Evolutionary conservation across 306 rosid species (phyloP).

Genomic region (Begonia fuchsioides): DNA sequence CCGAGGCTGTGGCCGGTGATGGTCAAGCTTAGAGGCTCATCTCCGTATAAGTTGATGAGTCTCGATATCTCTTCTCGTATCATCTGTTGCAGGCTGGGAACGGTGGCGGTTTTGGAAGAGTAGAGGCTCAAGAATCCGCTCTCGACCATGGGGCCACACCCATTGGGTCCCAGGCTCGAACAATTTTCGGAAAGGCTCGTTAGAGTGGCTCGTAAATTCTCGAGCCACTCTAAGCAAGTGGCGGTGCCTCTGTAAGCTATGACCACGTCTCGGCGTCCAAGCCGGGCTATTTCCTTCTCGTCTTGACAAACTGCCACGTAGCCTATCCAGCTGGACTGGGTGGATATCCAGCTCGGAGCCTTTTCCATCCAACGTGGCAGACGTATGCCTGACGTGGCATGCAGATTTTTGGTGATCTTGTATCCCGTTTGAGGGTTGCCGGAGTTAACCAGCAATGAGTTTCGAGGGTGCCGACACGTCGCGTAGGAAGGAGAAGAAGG

Average conservation of each 20-base stretch:
- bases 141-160: slow-evolving; percentile 33
- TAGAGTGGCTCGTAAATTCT: slow-evolving; percentile 39
- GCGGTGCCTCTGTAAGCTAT: slow-evolving; percentile 47
- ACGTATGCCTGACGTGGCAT: slow-evolving; percentile 39
- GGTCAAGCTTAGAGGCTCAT: slow-evolving; percentile 35
- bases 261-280: slow-evolving; percentile 50
- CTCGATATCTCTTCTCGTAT: slow-evolving; percentile 27
- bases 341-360: slow-evolving; percentile 13
- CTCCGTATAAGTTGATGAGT: slow-evolving; percentile 20
- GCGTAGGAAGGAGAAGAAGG: slow-evolving; percentile 29
- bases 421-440: slow-evolving; percentile 27
- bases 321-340: slow-evolving; percentile 42
- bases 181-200: slow-evolving; percentile 9
- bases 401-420: slow-evolving; percentile 34
- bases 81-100: slow-evolving; percentile 26
- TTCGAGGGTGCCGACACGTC: slow-evolving; percentile 19
- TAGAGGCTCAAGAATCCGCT: slow-evolving; percentile 50
- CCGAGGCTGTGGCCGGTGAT: slow-evolving; percentile 66
- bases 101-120: slow-evolving; percentile 10
- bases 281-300: slow-evolving; percentile 38
- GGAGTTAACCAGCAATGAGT: slow-evolving; percentile 10
- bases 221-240: slow-evolving; percentile 56
- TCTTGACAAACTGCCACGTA: slow-evolving; percentile 49
- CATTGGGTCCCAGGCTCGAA: background rate
- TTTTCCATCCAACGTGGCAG: slow-evolving; percentile 36